Evolutionary conservation across 495 filamentous ascomycete species (phyloP).

Genomic region (Penicillium lagena): DNA sequence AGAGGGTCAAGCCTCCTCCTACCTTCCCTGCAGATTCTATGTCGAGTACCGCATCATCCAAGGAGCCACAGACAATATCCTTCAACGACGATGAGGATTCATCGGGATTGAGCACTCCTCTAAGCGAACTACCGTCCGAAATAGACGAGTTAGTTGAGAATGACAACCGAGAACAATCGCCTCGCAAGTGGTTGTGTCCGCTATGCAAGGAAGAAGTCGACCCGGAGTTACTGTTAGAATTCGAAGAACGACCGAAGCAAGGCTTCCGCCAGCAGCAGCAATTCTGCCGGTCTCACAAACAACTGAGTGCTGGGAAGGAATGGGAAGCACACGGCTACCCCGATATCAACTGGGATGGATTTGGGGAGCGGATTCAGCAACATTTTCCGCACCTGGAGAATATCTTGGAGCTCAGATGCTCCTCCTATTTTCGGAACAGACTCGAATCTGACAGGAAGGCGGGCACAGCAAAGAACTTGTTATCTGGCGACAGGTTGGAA

Average conservation of each 20-base stretch:
- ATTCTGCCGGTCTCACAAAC: constrained; percentile 72
- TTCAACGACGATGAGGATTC: constrained; percentile 2
- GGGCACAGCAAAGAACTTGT: constrained; percentile 54
- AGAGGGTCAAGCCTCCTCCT: constrained; percentile 21
- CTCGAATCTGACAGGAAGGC: constrained; percentile 52
- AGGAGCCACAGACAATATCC: background rate
- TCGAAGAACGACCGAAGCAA: constrained; percentile 41
- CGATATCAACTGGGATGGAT: constrained; percentile 63
- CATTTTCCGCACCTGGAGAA: constrained; percentile 48
- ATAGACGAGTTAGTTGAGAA: background rate
- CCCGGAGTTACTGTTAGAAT: constrained; percentile 37
- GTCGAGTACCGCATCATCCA: constrained; percentile 11
- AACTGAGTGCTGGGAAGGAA: constrained; percentile 45
- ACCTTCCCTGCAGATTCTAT: constrained; percentile 7
- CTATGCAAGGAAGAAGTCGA: constrained; percentile 61
- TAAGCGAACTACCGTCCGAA: constrained; percentile 1
- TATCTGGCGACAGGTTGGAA: constrained; percentile 30
- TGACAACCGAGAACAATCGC: background rate
- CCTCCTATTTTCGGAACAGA: constrained; percentile 56
- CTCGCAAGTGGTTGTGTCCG: constrained; percentile 45
- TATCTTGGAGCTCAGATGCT: constrained; percentile 49
- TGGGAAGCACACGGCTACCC: constrained; percentile 70
- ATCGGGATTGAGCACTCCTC: constrained; percentile 9
- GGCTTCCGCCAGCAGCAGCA: constrained; percentile 52
- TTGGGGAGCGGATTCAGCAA: constrained; percentile 57